Evolutionary conservation across 495 filamentous ascomycete species (phyloP).

Genomic region (Collariella sp.): DNA sequence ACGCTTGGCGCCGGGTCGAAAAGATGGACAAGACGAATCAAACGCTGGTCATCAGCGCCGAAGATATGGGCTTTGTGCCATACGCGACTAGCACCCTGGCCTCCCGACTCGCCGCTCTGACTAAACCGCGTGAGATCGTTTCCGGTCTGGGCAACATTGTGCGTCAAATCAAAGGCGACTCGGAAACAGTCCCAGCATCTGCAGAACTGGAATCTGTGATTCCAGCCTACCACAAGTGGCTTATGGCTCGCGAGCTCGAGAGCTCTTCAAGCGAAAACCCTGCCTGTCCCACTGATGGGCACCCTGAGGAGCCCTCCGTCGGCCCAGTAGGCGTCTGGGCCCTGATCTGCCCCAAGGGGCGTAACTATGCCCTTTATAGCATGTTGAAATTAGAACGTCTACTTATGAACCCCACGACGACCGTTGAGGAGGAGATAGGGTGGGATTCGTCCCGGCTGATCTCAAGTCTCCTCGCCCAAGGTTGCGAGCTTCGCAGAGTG

Average conservation of each 20-base stretch:
- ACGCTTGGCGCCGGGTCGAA: slow-evolving; percentile 6
- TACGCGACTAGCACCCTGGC: slow-evolving; percentile 17
- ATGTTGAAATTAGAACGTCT: too few relatives aligned
- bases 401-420: too few relatives aligned
- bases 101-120: slow-evolving; percentile 58
- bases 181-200: slow-evolving; percentile 55
- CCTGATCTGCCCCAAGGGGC: slow-evolving; percentile 46
- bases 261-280: too few relatives aligned
- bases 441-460: too few relatives aligned
- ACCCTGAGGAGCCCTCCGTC: slow-evolving; percentile 1
- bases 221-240: too few relatives aligned
- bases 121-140: slow-evolving; percentile 52
- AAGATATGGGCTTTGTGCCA: background rate
- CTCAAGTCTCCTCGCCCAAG: slow-evolving; percentile 36
- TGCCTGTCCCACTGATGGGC: background rate
- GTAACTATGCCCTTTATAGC: too few relatives aligned
- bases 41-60: slow-evolving; percentile 11
- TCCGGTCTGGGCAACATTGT: slow-evolving; percentile 77
- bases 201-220: slow-evolving; percentile 63
- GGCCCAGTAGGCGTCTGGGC: slow-evolving; percentile 65
- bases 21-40: slow-evolving; percentile 24
- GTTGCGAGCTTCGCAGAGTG: slow-evolving; percentile 54
- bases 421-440: too few relatives aligned
- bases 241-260: too few relatives aligned
- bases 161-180: slow-evolving; percentile 51